Evolutionary conservation across 1,139 yeast species (phyloP), one percentile per base, ranked within the genome.

Genomic region (Meyerozyma athensensis): DNA sequence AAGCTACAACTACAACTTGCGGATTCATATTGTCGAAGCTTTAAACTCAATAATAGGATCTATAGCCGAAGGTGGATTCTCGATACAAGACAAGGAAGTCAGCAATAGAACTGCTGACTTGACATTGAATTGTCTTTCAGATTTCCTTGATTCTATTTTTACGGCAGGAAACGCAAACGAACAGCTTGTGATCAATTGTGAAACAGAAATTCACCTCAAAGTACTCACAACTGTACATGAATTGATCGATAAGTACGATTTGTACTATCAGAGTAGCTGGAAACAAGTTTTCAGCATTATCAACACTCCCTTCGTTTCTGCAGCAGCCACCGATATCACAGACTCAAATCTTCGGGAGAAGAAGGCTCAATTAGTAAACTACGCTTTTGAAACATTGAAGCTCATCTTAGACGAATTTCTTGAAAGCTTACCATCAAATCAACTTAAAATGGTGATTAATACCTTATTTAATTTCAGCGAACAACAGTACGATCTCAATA

Each of bases 381-480:
- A 80, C 3, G 79, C 92, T 0, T 90, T 84, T 60, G 90, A 82
- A 44, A 83, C 94, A 0, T 66, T 90, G 45, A 90, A 86, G 50
- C 68, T 90, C 36, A 80, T 90, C 20, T 71, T 94, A 44, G 94
- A 87, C 52, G 97, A 90, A 54, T 86, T 90, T 52, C 60, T 90
- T 39, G 79, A 77, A 30, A 66, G 79, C 2, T 63, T 92, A 18
- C 96, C 97, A 0, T 58, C 68, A 31, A 63, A 65, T 19, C 82
- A 83, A 39, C 66, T 86, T 35, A 74, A 72, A 43, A 67, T 72
- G 5, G 71, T 89, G 23, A 78, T 87, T 42, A 87, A 86, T 46
- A 79, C 90, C 1, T 66, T 90, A 32, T 75, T 72, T 46, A 74
- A 78, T 44, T 92, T 87, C 57, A 81, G 87, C 33, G 61, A 70